Percentiles rank a stretch among this genome's conserved stretches.
Evolutionary conservation across 257 asterid genomes (phyloP).

Genomic region (Solanum paucissectum): DNA sequence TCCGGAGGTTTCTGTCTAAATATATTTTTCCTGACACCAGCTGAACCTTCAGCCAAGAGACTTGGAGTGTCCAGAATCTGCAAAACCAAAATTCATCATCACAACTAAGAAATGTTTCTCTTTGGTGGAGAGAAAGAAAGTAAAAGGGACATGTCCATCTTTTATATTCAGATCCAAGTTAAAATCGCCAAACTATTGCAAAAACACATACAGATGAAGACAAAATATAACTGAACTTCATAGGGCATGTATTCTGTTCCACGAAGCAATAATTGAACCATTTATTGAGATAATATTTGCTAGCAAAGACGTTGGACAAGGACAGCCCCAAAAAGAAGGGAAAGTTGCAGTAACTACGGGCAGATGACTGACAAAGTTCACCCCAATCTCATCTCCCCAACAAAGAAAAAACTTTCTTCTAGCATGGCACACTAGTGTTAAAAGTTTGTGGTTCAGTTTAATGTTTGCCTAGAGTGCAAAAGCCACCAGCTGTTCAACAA

Average conservation of each 20-base stretch:
- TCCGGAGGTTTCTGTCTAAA: conserved; percentile 87
- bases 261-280: neutral
- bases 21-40: conserved; percentile 70
- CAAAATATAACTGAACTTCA: neutral
- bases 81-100: neutral
- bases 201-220: neutral
- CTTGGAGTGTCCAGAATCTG: conserved; percentile 93
- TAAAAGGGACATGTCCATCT: neutral
- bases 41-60: conserved; percentile 76
- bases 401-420: neutral
- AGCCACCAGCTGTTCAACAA: neutral
- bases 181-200: neutral
- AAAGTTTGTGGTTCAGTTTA: neutral
- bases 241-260: neutral
- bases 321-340: neutral
- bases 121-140: neutral
- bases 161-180: neutral
- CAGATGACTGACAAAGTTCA: neutral
- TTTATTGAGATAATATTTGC: neutral
- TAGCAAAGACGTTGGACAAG: neutral
- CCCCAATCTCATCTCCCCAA: neutral
- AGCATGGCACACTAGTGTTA: neutral
- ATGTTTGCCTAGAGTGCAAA: neutral
- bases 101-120: neutral
- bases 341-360: neutral